These are phyloP conservation scores for Ceratobasidium sp. DNA, from an alignment of 1,284 basidiomycete genomes.

Conservation along the genomic window DNA sequence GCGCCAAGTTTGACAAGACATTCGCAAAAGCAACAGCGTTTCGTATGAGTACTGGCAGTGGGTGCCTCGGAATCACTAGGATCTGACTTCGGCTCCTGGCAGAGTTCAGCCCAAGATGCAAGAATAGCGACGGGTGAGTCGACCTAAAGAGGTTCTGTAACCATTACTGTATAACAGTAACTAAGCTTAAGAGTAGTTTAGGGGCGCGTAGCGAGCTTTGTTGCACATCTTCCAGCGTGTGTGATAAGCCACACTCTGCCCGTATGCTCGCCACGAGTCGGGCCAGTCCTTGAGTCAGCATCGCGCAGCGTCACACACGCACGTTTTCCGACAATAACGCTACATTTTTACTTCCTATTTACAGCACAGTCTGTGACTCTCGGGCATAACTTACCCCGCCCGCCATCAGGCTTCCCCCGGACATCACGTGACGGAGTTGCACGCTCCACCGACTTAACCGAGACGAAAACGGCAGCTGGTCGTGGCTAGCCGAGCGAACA, in stretches of 20 bases:
- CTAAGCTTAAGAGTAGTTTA: too few species aligned
- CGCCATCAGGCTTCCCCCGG: background rate
- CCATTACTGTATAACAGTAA: too few species aligned
- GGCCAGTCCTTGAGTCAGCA: too few species aligned
- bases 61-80: background rate
- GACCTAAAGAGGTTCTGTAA: too few species aligned
- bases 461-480: background rate
- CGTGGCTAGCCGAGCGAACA: background rate
- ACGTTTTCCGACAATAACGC: too few species aligned
- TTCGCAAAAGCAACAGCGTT: background rate
- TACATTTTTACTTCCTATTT: background rate
- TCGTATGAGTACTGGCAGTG: background rate
- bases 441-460: constrained; percentile 10
- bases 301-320: too few species aligned
- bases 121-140: too few species aligned
- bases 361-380: constrained; percentile 4
- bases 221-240: too few species aligned
- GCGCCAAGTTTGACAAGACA: background rate
- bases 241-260: too few species aligned
- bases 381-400: background rate
- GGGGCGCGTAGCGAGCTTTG: too few species aligned
- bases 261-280: background rate
- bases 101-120: background rate
- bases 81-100: background rate
- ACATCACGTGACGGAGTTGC: background rate